Percentiles rank a stretch among this genome's conserved stretches.
Conservation (phyloP, 2,329 filamentous ascomycete species). For the Cordyceps tenuipes region DNA sequence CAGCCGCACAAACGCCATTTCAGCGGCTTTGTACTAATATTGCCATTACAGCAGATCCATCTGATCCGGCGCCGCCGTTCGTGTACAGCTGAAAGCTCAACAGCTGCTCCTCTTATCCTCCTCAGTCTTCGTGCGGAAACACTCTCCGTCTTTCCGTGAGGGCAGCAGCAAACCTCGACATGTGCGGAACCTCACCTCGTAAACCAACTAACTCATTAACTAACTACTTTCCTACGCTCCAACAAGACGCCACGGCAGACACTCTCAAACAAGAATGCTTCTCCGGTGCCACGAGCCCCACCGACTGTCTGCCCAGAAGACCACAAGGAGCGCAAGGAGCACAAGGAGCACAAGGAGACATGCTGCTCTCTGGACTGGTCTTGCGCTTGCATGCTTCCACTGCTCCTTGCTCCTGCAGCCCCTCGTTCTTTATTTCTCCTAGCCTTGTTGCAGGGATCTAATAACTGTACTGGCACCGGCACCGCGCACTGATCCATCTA, state of each 20-base stretch:
- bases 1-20: background rate
- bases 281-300: conserved; percentile 10
- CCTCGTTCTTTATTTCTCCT: conserved; percentile 9
- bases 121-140: background rate
- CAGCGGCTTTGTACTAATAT: background rate
- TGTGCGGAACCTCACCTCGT: conserved; percentile 8
- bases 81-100: background rate
- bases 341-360: background rate
- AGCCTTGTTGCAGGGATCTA: conserved; percentile 7
- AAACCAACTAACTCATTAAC: too few relatives aligned
- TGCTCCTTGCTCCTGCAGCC: background rate
- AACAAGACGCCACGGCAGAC: conserved; percentile 12
- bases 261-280: conserved; percentile 10
- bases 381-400: conserved; percentile 9
- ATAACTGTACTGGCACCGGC: background rate
- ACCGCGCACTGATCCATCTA: background rate
- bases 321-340: background rate
- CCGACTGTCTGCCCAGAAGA: background rate
- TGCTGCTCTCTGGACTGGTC: too few relatives aligned
- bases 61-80: background rate
- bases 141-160: background rate
- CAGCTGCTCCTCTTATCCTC: background rate
- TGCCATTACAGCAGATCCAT: background rate
- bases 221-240: background rate
- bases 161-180: background rate